These are phyloP conservation scores for Cercospora citrullina DNA, from an alignment of 2,329 filamentous ascomycete genomes.

Conservation along the genomic window DNA sequence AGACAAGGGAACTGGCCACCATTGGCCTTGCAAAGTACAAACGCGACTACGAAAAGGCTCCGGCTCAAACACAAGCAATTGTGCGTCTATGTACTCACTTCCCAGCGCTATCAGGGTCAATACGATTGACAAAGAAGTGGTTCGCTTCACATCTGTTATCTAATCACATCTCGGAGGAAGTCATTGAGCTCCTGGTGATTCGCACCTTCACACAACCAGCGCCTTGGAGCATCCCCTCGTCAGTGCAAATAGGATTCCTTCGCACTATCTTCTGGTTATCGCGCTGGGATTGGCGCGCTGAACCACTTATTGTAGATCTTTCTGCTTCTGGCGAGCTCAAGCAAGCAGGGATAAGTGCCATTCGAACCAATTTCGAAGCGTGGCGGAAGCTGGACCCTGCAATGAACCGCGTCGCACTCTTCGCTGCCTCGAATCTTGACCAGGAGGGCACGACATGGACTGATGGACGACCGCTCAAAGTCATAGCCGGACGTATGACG, in stretches of 20 bases:
- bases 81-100: conserved; percentile 78
- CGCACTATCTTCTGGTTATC: conserved; percentile 77
- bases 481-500: conserved; percentile 81
- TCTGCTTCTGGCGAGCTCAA: conserved; percentile 50
- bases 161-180: conserved; percentile 72
- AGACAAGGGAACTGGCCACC: conserved; percentile 67
- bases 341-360: conserved; percentile 59
- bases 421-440: conserved; percentile 79
- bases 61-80: conserved; percentile 79
- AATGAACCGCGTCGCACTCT: conserved; percentile 79
- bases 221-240: conserved; percentile 77
- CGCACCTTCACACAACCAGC: conserved; percentile 77
- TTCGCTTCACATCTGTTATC: conserved; percentile 79
- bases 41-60: conserved; percentile 68
- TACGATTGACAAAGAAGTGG: conserved; percentile 87
- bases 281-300: conserved; percentile 86
- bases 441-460: conserved; percentile 78
- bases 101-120: conserved; percentile 74
- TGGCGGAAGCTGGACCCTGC: conserved; percentile 87
- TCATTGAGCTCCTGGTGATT: conserved; percentile 80
- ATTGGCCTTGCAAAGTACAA: conserved; percentile 69
- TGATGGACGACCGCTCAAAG: conserved; percentile 70
- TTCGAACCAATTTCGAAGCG: conserved; percentile 71
- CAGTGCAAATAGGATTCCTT: conserved; percentile 75
- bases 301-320: conserved; percentile 79